Conservation (phyloP, 2,329 filamentous ascomycete genomes). For the Proliferodiscus dingleyae region DNA sequence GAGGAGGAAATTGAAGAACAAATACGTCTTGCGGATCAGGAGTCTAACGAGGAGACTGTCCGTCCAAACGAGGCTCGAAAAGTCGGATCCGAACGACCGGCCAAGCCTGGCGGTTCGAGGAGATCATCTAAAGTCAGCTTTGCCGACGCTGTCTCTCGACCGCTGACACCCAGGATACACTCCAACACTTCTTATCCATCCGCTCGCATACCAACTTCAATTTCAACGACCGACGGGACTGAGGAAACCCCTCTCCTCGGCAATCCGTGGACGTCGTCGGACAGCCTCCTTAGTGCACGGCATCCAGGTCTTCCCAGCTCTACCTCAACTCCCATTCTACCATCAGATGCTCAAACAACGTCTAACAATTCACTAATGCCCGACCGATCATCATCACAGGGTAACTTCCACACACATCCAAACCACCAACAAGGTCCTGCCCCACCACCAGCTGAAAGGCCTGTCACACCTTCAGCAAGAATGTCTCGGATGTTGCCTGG, state of each 20-base stretch:
- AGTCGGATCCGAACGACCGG: constrained; percentile 8
- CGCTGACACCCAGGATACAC: constrained; percentile 21
- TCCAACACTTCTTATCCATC: constrained; percentile 21
- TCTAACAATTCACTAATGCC: constrained; percentile 20
- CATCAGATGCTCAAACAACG: constrained; percentile 26
- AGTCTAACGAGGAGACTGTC: constrained; percentile 23
- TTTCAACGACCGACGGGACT: constrained; percentile 4
- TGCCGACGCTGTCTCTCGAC: constrained; percentile 15
- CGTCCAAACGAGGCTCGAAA: constrained; percentile 10
- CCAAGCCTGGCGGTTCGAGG: constrained; percentile 16
- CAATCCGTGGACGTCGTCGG: constrained; percentile 27
- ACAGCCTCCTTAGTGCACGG: constrained; percentile 17
- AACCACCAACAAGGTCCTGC: constrained; percentile 28
- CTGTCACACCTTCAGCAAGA: constrained; percentile 36
- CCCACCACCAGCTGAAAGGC: constrained; percentile 35
- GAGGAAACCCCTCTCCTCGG: constrained; percentile 24
- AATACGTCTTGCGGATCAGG: constrained; percentile 55
- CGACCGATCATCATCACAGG: constrained; percentile 23
- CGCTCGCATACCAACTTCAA: constrained; percentile 12
- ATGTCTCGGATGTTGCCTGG: constrained; percentile 50
- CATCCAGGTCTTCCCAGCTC: constrained; percentile 23
- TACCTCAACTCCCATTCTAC: constrained; percentile 27
- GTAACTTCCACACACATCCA: constrained; percentile 25
- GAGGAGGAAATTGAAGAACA: constrained; percentile 61
- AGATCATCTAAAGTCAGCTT: constrained; percentile 29